Evolutionary conservation across 2,329 filamentous ascomycete species (phyloP).

Genomic region (Davidsoniella neocaledoniae): DNA sequence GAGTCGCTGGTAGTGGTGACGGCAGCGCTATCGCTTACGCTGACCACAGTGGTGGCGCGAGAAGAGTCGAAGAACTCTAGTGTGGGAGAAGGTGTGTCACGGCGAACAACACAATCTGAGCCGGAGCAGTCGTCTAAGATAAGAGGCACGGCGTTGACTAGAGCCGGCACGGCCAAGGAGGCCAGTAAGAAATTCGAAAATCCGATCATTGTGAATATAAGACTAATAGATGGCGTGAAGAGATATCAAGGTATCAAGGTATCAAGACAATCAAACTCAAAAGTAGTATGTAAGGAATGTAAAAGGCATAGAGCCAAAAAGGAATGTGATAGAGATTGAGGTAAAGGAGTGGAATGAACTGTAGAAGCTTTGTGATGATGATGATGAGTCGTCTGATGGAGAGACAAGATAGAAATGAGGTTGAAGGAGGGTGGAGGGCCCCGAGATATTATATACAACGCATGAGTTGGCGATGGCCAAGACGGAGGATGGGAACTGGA

Average conservation of each 20-base stretch:
- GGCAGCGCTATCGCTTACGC: neutral
- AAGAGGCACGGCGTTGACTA: slow-evolving; percentile 3
- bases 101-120: neutral
- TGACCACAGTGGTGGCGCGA: neutral
- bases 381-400: slow-evolving; percentile 1
- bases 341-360: slow-evolving; percentile 8
- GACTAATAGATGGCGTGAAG: neutral
- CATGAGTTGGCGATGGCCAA: neutral
- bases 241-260: neutral
- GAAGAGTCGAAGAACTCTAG: neutral
- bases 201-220: slow-evolving; percentile 3
- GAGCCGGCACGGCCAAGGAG: slow-evolving; percentile 6
- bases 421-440: neutral
- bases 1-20: neutral
- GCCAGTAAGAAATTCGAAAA: slow-evolving; percentile 4
- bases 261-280: neutral
- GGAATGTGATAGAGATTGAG: neutral
- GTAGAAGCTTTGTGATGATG: slow-evolving; percentile 5
- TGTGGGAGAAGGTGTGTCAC: neutral
- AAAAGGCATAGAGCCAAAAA: neutral
- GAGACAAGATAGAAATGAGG: neutral
- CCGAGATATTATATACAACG: slow-evolving; percentile 1
- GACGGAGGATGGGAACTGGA: neutral
- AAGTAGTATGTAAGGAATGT: neutral
- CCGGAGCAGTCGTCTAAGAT: neutral